These are phyloP conservation scores for Gracilaria vermiculophylla DNA, from an alignment of 23 red algal species.

Conservation along the genomic window DNA sequence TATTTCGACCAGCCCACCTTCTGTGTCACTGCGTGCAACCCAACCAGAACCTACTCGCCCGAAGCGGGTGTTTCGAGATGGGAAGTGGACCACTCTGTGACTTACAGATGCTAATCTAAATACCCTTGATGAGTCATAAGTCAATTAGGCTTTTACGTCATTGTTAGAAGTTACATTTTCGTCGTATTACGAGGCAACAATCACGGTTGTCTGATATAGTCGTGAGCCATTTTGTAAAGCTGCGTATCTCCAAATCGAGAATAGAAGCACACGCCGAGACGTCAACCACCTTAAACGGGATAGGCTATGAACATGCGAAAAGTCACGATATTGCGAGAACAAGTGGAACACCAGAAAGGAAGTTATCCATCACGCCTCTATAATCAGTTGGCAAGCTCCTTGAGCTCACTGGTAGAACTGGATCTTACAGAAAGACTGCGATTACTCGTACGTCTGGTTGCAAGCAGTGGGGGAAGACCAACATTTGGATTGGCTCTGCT, in stretches of 20 bases:
- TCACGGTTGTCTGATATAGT: not conserved
- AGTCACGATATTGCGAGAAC: not conserved
- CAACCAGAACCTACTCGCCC: not conserved
- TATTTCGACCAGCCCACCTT: not conserved
- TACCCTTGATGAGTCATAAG: not conserved
- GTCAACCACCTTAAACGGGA: not conserved
- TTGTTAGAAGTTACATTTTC: constrained; percentile 1
- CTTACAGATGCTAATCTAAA: not conserved
- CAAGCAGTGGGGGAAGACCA: not conserved
- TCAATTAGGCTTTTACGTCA: constrained; percentile 8
- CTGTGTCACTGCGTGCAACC: not conserved
- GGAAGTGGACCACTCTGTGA: constrained; percentile 37
- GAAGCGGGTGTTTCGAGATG: constrained; percentile 45
- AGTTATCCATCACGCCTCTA: too few relatives aligned
- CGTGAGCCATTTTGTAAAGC: constrained; percentile 6
- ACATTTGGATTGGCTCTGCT: not conserved
- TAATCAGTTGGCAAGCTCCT: constrained; percentile 12
- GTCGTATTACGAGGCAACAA: not conserved
- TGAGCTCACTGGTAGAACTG: constrained; percentile 41
- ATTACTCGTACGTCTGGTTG: not conserved
- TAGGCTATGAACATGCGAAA: not conserved
- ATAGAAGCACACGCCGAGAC: not conserved
- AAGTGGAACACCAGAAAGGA: too few relatives aligned
- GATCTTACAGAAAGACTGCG: constrained; percentile 42
- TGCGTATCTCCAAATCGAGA: not conserved